Evolutionary conservation across 1,139 yeast species (phyloP), one percentile per base, ranked within the genome.

Genomic region (Scheffersomyces insectosa): DNA sequence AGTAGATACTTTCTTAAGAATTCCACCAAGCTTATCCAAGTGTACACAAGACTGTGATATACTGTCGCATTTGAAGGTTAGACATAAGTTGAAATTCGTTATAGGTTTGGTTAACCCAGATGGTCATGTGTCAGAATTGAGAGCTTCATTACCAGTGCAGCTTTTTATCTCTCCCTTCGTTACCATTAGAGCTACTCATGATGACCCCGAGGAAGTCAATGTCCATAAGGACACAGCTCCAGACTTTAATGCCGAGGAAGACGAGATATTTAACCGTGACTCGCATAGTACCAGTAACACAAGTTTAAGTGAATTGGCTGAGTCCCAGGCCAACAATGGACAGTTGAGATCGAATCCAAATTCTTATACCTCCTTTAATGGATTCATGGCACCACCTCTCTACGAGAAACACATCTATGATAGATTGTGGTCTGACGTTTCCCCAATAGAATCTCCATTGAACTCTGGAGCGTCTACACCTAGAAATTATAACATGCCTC

Each of bases 401-500:
- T 93, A 93, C 59, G 90, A 84, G 49, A 82, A 77, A 48, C 96
- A 89, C 60, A 80, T 90, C 31, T 90, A 88, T 63, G 99, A 93
- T 63, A 70, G 90, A 44, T 67, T 93, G 33, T 91, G 91, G 91
- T 74, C 79, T 31, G 96, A 86, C 44, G 72, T 83, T 3, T 75
- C 84, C 2, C 79, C 83, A 0, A 53, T 70, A 7, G 85, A 81
- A 29, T 74, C 86, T 1, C 88, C 89, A 2, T 46, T 66, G 2
- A 62, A 65, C 6, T 77, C 84, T 9, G 88, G 85, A 1, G 54
- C 79, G 8, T 67, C 70, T 7, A 78, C 83, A 1, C 84, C 84
- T 39, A 55, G 75, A 34, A 49, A 45, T 38, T 41, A 34, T 15
- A 42, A 39, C 37, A 30, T 31, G 9, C 51, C 31, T 40, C 47